Evolutionary conservation across 768 basidiomycete genomes (phyloP), one percentile per base, ranked within the genome.

Genomic region (Boletus reticulatus): DNA sequence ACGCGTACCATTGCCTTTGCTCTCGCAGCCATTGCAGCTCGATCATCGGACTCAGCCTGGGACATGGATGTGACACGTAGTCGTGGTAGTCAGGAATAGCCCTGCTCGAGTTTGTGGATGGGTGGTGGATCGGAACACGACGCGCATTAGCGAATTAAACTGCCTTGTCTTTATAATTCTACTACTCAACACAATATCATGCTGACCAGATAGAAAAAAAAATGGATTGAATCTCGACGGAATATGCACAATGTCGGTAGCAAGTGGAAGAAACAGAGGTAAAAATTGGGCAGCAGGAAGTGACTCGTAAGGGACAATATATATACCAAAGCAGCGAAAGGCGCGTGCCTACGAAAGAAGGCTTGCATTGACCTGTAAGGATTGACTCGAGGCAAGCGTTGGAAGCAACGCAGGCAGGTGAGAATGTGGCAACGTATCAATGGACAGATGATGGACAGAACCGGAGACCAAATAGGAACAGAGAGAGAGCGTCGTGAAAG

Each of bases 21-120:
- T 58, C 92, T 83, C 4, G 92, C 92, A 52, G 91, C 83, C 72
- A 88, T 92, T 16, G 83, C 84, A 50, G 89, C 88, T 57, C 91
- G 83, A 58, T 93, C 92, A 48, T 80, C 79, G 4, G 22, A 7
- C 63, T 90, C 90, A 24, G 84, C 79, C 83, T 66, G 58, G 29
- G 59, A 61, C 61, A 64, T 71, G 59, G 50, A 27, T 44, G 48
- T 34, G 31, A 50, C 41, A 48, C 63, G 56, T 51, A 43, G 31
- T 49, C 12, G 41, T 42, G 16, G 47, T 49, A 24, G 46, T 48
- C 42, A 41, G 51, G 55, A 42, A 48, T 54, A 50, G 47, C 43
- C 50, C 42, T 41, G 46, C n/a, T 34, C 31, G 45, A 53, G 49
- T 52, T 48, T 12, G 51, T 29, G 22, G 19, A 50, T 19, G 27